Base-by-base conservation (phyloP, 73 alveolate species). In the Paramecium primaurelia region DNA sequence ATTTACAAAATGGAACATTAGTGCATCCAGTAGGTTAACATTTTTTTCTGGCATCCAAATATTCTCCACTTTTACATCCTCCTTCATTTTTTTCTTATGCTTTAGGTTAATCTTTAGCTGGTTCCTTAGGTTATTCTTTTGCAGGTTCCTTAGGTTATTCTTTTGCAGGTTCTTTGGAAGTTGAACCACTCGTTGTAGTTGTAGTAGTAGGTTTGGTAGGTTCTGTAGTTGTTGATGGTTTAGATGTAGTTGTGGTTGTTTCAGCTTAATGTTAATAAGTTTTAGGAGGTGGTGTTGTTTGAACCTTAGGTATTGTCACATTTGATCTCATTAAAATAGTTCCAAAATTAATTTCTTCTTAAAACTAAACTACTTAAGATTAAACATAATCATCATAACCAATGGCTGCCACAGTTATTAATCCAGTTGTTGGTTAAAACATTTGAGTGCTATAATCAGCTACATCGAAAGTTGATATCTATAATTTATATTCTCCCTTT, bases 11-110 rank as follows among this genome's bases (percentile, higher is more conserved):
- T 45, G 36, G 73, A 26, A 32, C 75, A 80, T 47, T 49, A 8
- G 47, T 80, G 28, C 91, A 80, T 45, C 44, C 44, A 8, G 40
- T 45, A 1, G 42, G 20, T 49, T 80, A 25, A 14, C 91, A 80
- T 44, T 80, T 80, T 32, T 80, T 80, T 44, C n/a, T n/a, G 3
- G 77, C 71, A 80, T 80, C 91, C 58, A 45, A 80, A 47, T 80
- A 80, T 49, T 80, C 91, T 1, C 73, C 91, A 26, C 18, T 11
- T 80, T 42, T 44, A 49, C 91, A 80, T 44, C 30, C 88, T 9
- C 64, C 88, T n/a, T 36, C 30, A 37, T 8, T 38, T 38, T 38
- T 25, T 22, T 28, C 12, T 32, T 12, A 14, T 71, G 8, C 49
- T 34, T 30, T 34, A 0, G 86, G 30, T 11, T 20, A n/a, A 32